A percentile compares a stretch with the other conserved stretches of the same genome.
These are phyloP conservation scores for Tritrichomonas musculus DNA, from an alignment of 208 protist species.

Conservation along the genomic window DNA sequence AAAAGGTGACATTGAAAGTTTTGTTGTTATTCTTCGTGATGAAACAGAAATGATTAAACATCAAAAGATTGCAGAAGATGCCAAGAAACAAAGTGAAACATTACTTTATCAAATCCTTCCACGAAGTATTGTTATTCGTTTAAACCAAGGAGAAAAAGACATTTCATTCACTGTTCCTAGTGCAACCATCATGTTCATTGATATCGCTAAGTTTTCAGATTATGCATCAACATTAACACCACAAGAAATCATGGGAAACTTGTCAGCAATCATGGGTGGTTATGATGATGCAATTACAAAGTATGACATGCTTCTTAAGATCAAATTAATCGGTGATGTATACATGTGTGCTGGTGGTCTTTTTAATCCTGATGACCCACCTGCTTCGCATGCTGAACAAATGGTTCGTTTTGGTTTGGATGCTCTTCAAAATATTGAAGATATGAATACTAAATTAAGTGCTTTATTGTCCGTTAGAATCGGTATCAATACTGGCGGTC, in stretches of 20 bases:
- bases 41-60: not conserved
- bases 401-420: not conserved
- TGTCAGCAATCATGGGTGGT: not conserved
- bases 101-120: not conserved
- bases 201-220: not conserved
- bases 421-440: not conserved
- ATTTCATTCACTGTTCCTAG: not conserved
- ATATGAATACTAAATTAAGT: not conserved
- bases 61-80: not conserved
- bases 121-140: not conserved
- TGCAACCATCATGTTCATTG: not conserved
- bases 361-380: not conserved
- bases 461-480: not conserved
- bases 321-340: not conserved
- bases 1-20: not conserved
- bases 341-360: not conserved
- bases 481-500: too few relatives aligned
- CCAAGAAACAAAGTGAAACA: not conserved
- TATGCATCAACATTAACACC: not conserved
- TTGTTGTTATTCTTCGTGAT: not conserved
- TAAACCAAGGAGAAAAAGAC: constrained; percentile 1
- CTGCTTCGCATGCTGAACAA: not conserved
- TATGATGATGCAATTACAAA: not conserved
- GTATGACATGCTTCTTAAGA: not conserved
- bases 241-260: not conserved